Percentiles rank a stretch among this genome's conserved stretches.
phyloP scores from a whole-genome alignment of 1,284 basidiomycete genomes.

The Trametes versicolor region DNA sequence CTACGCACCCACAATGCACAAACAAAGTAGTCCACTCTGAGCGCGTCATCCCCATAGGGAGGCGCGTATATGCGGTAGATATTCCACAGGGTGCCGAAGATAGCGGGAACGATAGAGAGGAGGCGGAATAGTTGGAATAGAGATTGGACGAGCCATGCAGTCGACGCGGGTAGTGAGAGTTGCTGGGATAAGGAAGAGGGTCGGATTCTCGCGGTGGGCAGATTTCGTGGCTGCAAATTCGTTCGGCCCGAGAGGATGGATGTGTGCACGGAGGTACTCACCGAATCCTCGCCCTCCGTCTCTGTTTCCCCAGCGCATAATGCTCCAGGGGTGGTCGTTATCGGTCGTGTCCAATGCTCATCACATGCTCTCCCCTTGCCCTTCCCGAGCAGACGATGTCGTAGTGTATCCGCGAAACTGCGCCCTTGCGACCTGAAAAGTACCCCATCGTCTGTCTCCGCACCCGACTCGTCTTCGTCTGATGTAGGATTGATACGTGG shows the following conservation, averaged over 20 bases:
- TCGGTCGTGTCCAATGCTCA: slow-evolving; percentile 43
- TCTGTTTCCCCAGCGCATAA: slow-evolving; percentile 79
- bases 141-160: slow-evolving; percentile 47
- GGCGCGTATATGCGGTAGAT: slow-evolving; percentile 59
- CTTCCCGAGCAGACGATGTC: slow-evolving; percentile 48
- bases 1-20: slow-evolving; percentile 73
- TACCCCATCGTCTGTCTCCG: slow-evolving; percentile 43
- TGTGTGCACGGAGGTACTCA: slow-evolving; percentile 46
- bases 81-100: slow-evolving; percentile 71
- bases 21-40: slow-evolving; percentile 65
- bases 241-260: slow-evolving; percentile 11
- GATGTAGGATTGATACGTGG: slow-evolving; percentile 30
- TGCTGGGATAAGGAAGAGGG: slow-evolving; percentile 55
- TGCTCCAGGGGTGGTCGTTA: slow-evolving; percentile 69
- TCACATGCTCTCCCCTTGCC: slow-evolving; percentile 43
- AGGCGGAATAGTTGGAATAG: slow-evolving; percentile 64
- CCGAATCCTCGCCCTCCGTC: slow-evolving; percentile 79
- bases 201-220: slow-evolving; percentile 69
- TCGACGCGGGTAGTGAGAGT: slow-evolving; percentile 46
- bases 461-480: slow-evolving; percentile 38
- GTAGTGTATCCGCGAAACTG: slow-evolving; percentile 36
- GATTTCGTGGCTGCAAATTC: slow-evolving; percentile 54
- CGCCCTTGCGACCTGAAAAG: slow-evolving; percentile 40
- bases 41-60: slow-evolving; percentile 44
- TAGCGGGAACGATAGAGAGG: slow-evolving; percentile 76